A percentile compares a stretch with the other conserved stretches of the same genome.
phyloP scores from a whole-genome alignment of 805 yeast species.

The Candida taoyuanica region DNA sequence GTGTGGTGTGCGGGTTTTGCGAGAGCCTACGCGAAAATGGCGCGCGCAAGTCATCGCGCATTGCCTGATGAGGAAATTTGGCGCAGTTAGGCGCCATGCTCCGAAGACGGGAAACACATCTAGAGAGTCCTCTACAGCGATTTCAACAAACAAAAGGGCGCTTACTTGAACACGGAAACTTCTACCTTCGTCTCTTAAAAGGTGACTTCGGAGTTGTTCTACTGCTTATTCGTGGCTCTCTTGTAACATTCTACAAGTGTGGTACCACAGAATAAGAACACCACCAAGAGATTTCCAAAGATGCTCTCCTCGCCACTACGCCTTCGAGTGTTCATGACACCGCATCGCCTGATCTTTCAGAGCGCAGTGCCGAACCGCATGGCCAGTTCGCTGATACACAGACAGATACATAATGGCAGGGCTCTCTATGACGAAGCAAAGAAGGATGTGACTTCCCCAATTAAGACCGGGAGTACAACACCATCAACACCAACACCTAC shows the following conservation, averaged over 20 bases:
- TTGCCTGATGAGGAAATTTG: neutral
- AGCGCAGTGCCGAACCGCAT: no score
- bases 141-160: no score
- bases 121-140: no score
- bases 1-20: conserved; percentile 11
- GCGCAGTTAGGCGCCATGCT: neutral
- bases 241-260: no score
- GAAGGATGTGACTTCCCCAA: neutral
- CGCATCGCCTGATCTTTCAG: conserved; percentile 1
- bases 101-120: neutral
- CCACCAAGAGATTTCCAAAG: neutral
- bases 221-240: no score
- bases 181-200: no score
- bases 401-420: conserved; percentile 11
- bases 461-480: neutral
- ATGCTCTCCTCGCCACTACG: conserved; percentile 3
- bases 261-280: no score
- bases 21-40: neutral
- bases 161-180: no score
- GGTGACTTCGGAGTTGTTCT: no score
- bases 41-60: conserved; percentile 3
- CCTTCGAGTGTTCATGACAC: conserved; percentile 5
- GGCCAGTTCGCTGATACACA: conserved; percentile 2
- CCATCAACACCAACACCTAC: conserved; percentile 3
- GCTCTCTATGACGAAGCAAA: neutral